Evolutionary conservation across 371 early-diverging fungal species (phyloP), one percentile per base, ranked within the genome.

Genomic region (Mucor saturninus): DNA sequence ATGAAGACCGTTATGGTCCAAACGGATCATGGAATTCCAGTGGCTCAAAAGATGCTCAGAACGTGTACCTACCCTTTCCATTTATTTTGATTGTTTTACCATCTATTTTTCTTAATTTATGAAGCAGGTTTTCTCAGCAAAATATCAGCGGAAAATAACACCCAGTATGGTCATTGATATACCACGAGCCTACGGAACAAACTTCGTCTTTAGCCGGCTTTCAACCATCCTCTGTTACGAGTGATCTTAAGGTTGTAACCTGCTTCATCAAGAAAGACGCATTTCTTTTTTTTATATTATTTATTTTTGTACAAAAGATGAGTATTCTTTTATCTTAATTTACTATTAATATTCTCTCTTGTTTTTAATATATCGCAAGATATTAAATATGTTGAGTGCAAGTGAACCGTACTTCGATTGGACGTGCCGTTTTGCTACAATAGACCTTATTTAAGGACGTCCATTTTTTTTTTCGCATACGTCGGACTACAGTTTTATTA

Each of bases 81-180:
- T 32, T 53, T 53, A 53, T 30, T 53, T 53, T 0, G 14, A 53
- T 37, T 21, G n/a, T 37, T 30, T 53, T 53, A 37, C 53, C 53
- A 53, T 35, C n/a, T 35, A 30, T 31, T 57, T 57, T 57, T 15
- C 43, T 57, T 57, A n/a, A n/a, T 57, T 57, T 57, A 29, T 49
- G 29, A 49, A 26, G 32, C 48, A 32, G 35, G 53, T n/a, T 52
- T 52, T 35, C 35, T 52, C 15, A 58, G n/a, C 28, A 35, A 35
- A 32, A 58, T 37, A 58, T 58, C 46, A n/a, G 49, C 26, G 49
- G 7, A 42, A 51, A 10, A 60, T 52, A 21, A 42, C 51, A 21
- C 52, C 60, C 14, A 60, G 30, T 21, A 51, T 29, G 51, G 53
- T 51, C 15, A 14, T 43, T 2, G 43, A 43, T 43, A 43, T 43